Base-by-base conservation (phyloP, 2,329 filamentous ascomycete species). In the Botrytis galanthina region DNA sequence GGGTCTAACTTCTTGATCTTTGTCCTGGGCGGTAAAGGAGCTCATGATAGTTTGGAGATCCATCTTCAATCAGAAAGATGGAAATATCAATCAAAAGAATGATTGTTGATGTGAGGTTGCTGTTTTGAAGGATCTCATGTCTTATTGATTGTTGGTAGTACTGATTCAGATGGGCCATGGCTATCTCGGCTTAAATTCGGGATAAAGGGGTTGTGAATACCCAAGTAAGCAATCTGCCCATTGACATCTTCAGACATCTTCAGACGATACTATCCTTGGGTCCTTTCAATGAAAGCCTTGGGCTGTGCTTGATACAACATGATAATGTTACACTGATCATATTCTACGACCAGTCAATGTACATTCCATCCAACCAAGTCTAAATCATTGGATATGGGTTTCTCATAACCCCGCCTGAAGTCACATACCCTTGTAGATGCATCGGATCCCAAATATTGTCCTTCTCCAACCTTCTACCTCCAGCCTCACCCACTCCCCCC, bases 141-240 rank as follows among this genome's bases (percentile, higher is more conserved):
- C 60, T n/a, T 20, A 6, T 20, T 37, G 35, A 22, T 61, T 61
- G 32, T 39, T 61, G 35, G 32, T 26, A 37, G 59, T 61, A 61
- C 37, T 62, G 60, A 62, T 42, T 62, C 60, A 62, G 60, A 62
- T n/a, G 35, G 37, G 22, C 26, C 37, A 62, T 39, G 14, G 26
- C 26, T 42, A 32, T 57, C n/a, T 42, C 66, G 66, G 66, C 66
- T 42, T 69, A 42, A 57, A 2, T 44, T 69, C 66, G 66, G 66
- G 16, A 16, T 32, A 57, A 37, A 57, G 29, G 10, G n/a, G n/a
- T 2, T 29, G 26, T 63, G 20, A 29, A 42, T 14, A 54, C 2
- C 51, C 0, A 29, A 54, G 51, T 29, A 54, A 5, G n/a, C 7
- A 39, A 63, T 63, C 35, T 29, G 26, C 26, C 26, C 26, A 42